phyloP scores from a whole-genome alignment of 106 monocot species.

The Dendrobium nobile region DNA sequence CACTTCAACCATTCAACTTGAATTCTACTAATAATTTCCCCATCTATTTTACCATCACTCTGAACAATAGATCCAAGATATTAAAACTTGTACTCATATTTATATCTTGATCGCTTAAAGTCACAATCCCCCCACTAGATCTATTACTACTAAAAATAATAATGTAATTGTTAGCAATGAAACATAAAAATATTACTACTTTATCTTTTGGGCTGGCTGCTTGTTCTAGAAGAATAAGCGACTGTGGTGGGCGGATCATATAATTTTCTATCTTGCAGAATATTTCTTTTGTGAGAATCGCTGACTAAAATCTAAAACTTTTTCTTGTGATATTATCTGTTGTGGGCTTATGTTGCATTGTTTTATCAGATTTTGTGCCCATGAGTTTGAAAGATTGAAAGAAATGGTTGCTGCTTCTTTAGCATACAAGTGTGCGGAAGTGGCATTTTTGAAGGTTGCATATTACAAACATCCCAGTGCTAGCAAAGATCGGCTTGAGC shows the following conservation, averaged over 20 bases:
- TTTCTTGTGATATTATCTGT: slow-evolving; percentile 1
- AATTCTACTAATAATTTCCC: no score
- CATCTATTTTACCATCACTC: no score
- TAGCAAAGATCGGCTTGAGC: slow-evolving; percentile 68
- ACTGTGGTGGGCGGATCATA: neutral
- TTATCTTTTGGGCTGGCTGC: neutral
- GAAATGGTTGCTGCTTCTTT: slow-evolving; percentile 85
- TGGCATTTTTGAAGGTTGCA: slow-evolving; percentile 88
- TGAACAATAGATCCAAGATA: no score
- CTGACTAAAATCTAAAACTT: neutral
- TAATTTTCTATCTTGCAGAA: neutral
- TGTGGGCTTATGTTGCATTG: slow-evolving; percentile 7
- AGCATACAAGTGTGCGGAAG: slow-evolving; percentile 96
- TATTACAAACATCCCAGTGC: slow-evolving; percentile 63
- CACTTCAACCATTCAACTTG: no score
- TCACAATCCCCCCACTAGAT: no score
- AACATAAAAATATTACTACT: neutral
- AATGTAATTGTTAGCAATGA: neutral
- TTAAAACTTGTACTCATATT: no score
- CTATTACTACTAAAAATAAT: no score
- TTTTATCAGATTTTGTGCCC: slow-evolving; percentile 71
- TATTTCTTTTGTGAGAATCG: neutral
- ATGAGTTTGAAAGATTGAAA: slow-evolving; percentile 73
- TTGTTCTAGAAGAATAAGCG: neutral
- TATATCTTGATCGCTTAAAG: no score